Evolutionary conservation across 2,329 filamentous ascomycete species (phyloP).

Genomic region (Diaporthe amygdali): DNA sequence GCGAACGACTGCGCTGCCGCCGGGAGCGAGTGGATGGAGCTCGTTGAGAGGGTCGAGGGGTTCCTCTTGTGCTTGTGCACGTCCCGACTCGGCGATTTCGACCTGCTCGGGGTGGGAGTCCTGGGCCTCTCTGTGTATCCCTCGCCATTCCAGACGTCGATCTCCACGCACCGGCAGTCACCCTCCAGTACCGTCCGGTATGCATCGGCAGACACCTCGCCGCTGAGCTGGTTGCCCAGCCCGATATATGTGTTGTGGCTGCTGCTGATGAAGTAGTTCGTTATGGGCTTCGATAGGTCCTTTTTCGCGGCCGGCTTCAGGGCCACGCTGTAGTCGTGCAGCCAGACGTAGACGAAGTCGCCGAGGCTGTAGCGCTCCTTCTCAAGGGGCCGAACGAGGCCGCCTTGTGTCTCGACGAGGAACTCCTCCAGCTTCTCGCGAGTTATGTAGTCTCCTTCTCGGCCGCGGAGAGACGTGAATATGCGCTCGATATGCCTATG

Average conservation of each 20-base stretch:
- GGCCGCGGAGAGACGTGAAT: constrained; percentile 50
- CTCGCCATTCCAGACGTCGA: constrained; percentile 90
- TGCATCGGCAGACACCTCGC: constrained; percentile 75
- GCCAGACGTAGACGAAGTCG: constrained; percentile 58
- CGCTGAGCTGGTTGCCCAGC: constrained; percentile 84
- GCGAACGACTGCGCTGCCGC: constrained; percentile 47
- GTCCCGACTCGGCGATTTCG: constrained; percentile 38
- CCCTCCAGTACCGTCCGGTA: constrained; percentile 78
- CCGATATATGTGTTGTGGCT: constrained; percentile 91
- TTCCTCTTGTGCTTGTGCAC: constrained; percentile 49
- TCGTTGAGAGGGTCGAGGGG: constrained; percentile 48
- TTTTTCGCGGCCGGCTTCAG: constrained; percentile 49
- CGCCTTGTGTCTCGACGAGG: constrained; percentile 55
- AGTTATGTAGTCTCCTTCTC: constrained; percentile 29
- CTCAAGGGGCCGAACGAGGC: constrained; percentile 39
- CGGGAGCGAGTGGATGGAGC: constrained; percentile 40
- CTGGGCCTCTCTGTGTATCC: constrained; percentile 36
- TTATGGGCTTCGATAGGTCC: constrained; percentile 72
- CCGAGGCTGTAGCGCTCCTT: constrained; percentile 50
- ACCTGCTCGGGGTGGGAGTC: constrained; percentile 36
- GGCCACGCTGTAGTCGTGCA: constrained; percentile 48
- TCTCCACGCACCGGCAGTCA: constrained; percentile 89
- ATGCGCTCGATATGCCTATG: constrained; percentile 52
- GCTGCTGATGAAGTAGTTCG: constrained; percentile 92
- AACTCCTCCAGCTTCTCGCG: constrained; percentile 52